Evolutionary conservation across 2,329 filamentous ascomycete species (phyloP).

Genomic region (Spiromastix sp.): DNA sequence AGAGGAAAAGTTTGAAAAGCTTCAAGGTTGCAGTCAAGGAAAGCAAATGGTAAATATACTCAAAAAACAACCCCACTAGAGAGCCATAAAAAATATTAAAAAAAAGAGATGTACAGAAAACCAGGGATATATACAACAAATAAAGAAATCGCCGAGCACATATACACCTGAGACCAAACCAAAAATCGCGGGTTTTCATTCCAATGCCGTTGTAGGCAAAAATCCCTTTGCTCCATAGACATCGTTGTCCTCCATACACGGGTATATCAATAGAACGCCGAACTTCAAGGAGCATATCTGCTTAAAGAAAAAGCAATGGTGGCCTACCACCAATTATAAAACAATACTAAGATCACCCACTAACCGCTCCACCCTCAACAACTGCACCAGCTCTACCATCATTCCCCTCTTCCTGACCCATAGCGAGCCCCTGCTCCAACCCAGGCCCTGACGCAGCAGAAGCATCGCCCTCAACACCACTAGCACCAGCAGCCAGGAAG

Average conservation of each 20-base stretch:
- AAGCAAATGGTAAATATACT: no score
- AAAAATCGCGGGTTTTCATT: no score
- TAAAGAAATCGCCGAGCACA: no score
- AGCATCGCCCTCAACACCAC: slow-evolving; percentile 5
- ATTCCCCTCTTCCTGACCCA: not conserved
- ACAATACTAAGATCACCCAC: not conserved
- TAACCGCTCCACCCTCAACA: not conserved
- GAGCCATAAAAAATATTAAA: not conserved
- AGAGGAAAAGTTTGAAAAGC: no score
- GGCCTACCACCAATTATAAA: not conserved
- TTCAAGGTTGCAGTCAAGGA: no score
- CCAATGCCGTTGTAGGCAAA: no score
- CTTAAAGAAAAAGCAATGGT: not conserved
- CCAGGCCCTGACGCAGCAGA: not conserved
- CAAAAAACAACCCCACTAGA: no score
- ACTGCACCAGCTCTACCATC: not conserved
- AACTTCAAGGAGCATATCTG: no score
- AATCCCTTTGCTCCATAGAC: no score
- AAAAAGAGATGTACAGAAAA: not conserved
- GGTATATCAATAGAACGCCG: no score
- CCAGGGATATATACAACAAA: not conserved
- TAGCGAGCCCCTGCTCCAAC: not conserved
- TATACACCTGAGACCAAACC: no score
- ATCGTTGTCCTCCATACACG: no score
- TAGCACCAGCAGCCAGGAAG: slow-evolving; percentile 46